Percentiles rank a stretch among this genome's conserved stretches.
These are phyloP conservation scores for Ochromonas danica DNA, from an alignment of 108 stramenopile genomes.

Conservation along the genomic window DNA sequence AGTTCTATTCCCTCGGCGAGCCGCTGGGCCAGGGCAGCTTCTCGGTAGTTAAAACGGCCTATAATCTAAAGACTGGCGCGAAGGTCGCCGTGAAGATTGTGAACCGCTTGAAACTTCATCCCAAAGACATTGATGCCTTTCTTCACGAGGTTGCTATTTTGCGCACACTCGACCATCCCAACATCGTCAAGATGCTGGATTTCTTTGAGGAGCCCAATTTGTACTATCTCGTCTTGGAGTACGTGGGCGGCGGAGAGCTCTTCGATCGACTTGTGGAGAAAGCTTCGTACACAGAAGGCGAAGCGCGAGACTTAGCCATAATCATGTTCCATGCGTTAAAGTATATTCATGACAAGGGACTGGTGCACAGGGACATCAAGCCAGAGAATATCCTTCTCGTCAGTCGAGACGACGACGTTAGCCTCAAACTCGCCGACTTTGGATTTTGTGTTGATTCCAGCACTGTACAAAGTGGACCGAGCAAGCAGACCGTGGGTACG, in stretches of 20 bases:
- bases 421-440: constrained; percentile 43
- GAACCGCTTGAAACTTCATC: neutral
- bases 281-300: constrained; percentile 84
- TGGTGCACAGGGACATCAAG: constrained; percentile 55
- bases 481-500: neutral
- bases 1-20: too few relatives aligned
- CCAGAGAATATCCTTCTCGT: constrained; percentile 48
- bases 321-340: constrained; percentile 74
- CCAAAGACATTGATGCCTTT: constrained; percentile 26
- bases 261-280: constrained; percentile 89
- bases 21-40: neutral
- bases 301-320: constrained; percentile 76
- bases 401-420: neutral
- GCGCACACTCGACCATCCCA: constrained; percentile 65
- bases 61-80: neutral
- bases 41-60: neutral
- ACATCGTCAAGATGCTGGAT: constrained; percentile 74
- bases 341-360: constrained; percentile 69
- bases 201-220: constrained; percentile 65
- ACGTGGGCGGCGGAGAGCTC: constrained; percentile 79
- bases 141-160: constrained; percentile 77
- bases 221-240: constrained; percentile 69
- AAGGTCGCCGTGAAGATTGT: constrained; percentile 17
- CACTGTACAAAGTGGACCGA: neutral
- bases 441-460: constrained; percentile 34